These are phyloP conservation scores for Quercus robur DNA, from an alignment of 306 rosid genomes.

Conservation along the genomic window DNA sequence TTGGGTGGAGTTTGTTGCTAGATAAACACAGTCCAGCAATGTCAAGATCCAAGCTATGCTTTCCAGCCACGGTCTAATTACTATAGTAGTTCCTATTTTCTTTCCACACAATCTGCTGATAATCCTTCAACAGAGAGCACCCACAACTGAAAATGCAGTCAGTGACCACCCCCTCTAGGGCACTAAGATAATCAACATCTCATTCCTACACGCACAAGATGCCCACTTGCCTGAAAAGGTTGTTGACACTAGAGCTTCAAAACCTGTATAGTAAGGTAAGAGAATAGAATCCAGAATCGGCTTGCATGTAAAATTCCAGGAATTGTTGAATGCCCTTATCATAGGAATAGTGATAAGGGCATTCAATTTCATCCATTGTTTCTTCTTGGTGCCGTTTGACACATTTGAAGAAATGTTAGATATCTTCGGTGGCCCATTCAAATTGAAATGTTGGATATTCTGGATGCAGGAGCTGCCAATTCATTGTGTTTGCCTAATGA, in stretches of 20 bases:
- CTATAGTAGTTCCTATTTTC: slow-evolving; percentile 23
- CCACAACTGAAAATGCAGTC: slow-evolving; percentile 68
- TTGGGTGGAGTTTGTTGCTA: slow-evolving; percentile 41
- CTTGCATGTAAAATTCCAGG: slow-evolving; percentile 88
- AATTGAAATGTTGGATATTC: too few species aligned
- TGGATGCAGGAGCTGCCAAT: too few species aligned
- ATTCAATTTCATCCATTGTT: too few species aligned
- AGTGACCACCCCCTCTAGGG: slow-evolving; percentile 77
- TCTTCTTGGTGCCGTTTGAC: too few species aligned
- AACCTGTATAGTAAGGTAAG: slow-evolving; percentile 79
- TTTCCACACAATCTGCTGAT: slow-evolving; percentile 38
- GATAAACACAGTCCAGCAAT: slow-evolving; percentile 50
- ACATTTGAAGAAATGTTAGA: too few species aligned
- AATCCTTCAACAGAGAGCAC: slow-evolving; percentile 59
- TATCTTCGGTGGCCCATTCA: too few species aligned
- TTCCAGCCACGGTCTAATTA: slow-evolving; percentile 36
- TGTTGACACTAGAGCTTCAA: slow-evolving; percentile 60
- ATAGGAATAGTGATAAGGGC: too few species aligned
- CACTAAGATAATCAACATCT: slow-evolving; percentile 42
- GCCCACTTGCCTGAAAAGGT: slow-evolving; percentile 68
- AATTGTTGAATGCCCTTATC: slow-evolving; percentile 21
- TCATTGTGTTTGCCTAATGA: too few species aligned
- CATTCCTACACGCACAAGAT: slow-evolving; percentile 75
- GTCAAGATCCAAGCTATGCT: slow-evolving; percentile 53
- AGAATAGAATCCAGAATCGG: slow-evolving; percentile 58